Evolutionary conservation across 2,329 filamentous ascomycete genomes (phyloP).

Genomic region (Botryotinia convoluta): DNA sequence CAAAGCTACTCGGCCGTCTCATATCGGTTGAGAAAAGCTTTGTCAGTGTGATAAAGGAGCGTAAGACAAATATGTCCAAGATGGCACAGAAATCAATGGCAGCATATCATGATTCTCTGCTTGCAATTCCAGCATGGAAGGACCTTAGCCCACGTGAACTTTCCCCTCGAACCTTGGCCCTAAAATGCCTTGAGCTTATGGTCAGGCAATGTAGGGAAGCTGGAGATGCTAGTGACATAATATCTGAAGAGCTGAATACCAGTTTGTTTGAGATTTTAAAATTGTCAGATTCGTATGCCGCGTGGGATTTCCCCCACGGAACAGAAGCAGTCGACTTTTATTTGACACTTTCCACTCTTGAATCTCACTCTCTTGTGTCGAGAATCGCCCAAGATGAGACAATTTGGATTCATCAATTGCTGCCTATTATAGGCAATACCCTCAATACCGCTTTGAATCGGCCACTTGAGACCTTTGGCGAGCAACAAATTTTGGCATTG

Average conservation of each 20-base stretch:
- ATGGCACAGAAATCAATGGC: constrained; percentile 56
- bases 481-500: constrained; percentile 41
- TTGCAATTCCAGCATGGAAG: constrained; percentile 59
- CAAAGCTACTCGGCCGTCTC: constrained; percentile 54
- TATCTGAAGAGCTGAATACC: constrained; percentile 50
- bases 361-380: constrained; percentile 51
- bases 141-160: constrained; percentile 49
- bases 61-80: constrained; percentile 67
- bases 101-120: constrained; percentile 53
- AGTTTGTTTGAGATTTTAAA: constrained; percentile 48
- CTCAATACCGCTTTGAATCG: constrained; percentile 42
- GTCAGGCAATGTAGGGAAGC: constrained; percentile 50
- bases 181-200: constrained; percentile 62
- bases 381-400: constrained; percentile 45
- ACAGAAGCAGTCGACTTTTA: constrained; percentile 40
- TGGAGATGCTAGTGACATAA: constrained; percentile 49
- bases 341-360: constrained; percentile 50
- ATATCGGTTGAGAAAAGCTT: constrained; percentile 56
- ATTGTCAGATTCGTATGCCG: constrained; percentile 27
- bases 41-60: constrained; percentile 58
- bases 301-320: constrained; percentile 31
- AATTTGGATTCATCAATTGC: constrained; percentile 49
- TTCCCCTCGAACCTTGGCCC: constrained; percentile 60
- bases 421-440: constrained; percentile 52
- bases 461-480: constrained; percentile 41